A percentile compares a stretch with the other conserved stretches of the same genome.
Conservation (phyloP, 148 eudicot genomes). For the Fallopia convolvulus region DNA sequence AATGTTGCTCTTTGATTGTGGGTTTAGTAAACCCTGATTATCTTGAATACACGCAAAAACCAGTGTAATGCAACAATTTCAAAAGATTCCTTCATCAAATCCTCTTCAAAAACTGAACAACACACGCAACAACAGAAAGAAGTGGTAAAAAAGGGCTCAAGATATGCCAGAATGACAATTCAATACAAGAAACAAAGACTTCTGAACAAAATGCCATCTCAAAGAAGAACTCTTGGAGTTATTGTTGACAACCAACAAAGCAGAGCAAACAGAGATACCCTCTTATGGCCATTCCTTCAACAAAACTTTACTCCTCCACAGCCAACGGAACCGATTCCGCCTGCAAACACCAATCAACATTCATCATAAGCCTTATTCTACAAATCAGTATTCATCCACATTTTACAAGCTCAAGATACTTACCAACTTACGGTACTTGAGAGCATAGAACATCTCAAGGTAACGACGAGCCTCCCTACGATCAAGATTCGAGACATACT, state of each 20-base stretch:
- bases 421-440: constrained; percentile 84
- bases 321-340: constrained; percentile 92
- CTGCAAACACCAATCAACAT: constrained; percentile 28
- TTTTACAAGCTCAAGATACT: constrained; percentile 4
- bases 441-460: constrained; percentile 93
- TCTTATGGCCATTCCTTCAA: not conserved
- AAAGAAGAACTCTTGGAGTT: not conserved
- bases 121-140: not conserved
- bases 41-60: not conserved
- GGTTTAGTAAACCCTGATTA: too few relatives aligned
- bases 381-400: not conserved
- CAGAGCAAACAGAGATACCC: not conserved
- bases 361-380: not conserved
- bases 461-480: constrained; percentile 88
- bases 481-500: constrained; percentile 71
- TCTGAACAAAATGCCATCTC: constrained; percentile 2
- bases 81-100: constrained; percentile 1
- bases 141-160: not conserved
- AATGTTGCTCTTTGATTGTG: too few relatives aligned
- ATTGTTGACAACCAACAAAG: constrained; percentile 6
- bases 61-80: not conserved
- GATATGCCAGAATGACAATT: constrained; percentile 1
- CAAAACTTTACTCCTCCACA: constrained; percentile 30
- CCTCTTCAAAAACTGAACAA: not conserved
- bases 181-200: not conserved